phyloP scores from a whole-genome alignment of 148 eudicot genomes.

The Spergularia bocconei region DNA sequence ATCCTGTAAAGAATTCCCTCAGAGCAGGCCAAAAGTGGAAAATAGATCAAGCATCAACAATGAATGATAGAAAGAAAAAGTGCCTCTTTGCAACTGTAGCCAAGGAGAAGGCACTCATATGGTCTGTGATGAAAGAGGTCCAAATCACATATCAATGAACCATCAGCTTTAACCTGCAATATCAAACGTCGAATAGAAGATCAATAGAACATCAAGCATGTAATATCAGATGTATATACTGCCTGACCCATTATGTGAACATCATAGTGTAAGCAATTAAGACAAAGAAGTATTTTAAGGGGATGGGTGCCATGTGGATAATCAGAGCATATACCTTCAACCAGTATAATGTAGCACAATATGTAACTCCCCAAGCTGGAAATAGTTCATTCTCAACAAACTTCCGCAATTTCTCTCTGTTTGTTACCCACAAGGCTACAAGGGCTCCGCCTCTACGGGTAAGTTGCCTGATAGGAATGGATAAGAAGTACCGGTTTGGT shows the following conservation, averaged over 20 bases:
- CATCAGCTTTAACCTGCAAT: slow-evolving; percentile 76
- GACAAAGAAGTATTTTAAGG: neutral
- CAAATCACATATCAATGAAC: slow-evolving; percentile 74
- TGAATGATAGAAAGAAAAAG: slow-evolving; percentile 15
- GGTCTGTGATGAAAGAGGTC: slow-evolving; percentile 97
- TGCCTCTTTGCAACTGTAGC: slow-evolving; percentile 50
- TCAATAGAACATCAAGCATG: neutral
- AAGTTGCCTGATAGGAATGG: slow-evolving; percentile 71
- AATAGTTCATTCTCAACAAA: slow-evolving; percentile 89
- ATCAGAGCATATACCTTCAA: slow-evolving; percentile 51
- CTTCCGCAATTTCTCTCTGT: slow-evolving; percentile 75
- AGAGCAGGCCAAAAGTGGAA: neutral
- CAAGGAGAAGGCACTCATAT: slow-evolving; percentile 91
- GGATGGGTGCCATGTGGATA: neutral
- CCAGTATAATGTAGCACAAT: slow-evolving; percentile 77
- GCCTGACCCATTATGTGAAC: too few species aligned
- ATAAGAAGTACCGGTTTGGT: slow-evolving; percentile 82
- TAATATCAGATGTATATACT: too few species aligned
- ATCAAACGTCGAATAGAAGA: neutral
- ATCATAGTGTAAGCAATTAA: neutral
- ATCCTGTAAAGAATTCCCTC: slow-evolving; percentile 36
- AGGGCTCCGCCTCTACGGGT: slow-evolving; percentile 72
- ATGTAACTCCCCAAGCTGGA: slow-evolving; percentile 85
- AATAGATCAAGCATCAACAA: neutral
- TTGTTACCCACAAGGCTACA: slow-evolving; percentile 93